phyloP scores from a whole-genome alignment of 2,329 filamentous ascomycete species.

The Trichophyton benhamiae region DNA sequence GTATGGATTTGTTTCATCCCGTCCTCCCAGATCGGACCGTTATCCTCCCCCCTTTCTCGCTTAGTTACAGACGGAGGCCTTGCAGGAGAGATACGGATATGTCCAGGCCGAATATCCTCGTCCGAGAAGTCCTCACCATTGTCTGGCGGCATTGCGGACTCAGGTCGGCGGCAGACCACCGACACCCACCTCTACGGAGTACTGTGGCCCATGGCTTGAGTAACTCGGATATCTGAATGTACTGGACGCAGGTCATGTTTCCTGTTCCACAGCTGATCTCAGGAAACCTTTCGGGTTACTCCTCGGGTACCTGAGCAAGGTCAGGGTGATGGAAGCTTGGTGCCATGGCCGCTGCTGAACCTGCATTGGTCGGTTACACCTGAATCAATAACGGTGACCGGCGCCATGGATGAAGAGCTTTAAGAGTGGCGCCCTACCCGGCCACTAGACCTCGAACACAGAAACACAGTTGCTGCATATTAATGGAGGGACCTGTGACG shows the following conservation, averaged over 20 bases:
- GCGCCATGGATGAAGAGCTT: background rate
- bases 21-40: background rate
- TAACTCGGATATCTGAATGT: background rate
- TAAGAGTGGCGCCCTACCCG: background rate
- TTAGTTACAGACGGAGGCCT: background rate
- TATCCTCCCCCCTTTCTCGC: background rate
- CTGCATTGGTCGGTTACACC: conserved; percentile 1
- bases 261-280: background rate
- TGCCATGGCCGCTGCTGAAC: background rate
- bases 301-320: conserved; percentile 1
- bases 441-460: background rate
- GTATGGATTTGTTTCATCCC: background rate
- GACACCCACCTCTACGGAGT: too few relatives aligned
- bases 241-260: background rate
- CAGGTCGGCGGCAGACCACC: too few relatives aligned
- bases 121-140: background rate
- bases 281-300: background rate
- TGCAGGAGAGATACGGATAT: background rate
- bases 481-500: background rate
- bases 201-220: background rate
- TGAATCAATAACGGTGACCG: background rate
- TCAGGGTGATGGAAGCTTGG: background rate
- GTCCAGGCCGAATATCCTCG: background rate
- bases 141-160: background rate
- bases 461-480: background rate